Evolutionary conservation across 176 grass and related monocot species (phyloP).

Genomic region (Zoysia japonica): DNA sequence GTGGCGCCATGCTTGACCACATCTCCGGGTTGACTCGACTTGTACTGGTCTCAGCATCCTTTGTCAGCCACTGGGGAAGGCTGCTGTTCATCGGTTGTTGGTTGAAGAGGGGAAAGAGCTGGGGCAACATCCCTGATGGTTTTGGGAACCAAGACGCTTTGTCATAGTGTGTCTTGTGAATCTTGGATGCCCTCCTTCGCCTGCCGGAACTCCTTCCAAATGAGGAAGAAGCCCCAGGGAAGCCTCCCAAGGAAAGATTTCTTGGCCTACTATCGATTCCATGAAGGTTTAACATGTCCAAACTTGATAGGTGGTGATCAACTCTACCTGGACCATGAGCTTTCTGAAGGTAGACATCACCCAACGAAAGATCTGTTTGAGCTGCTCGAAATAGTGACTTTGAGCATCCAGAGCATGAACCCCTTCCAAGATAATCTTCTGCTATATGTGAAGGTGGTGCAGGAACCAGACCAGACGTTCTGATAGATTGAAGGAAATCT

Average conservation of each 20-base stretch:
- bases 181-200: slow-evolving; percentile 40
- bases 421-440: slow-evolving; percentile 40
- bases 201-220: slow-evolving; percentile 29
- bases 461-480: slow-evolving; percentile 27
- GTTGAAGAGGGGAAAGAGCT: slow-evolving; percentile 33
- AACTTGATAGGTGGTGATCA: slow-evolving; percentile 36
- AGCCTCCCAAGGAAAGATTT: slow-evolving; percentile 44
- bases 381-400: slow-evolving; percentile 45
- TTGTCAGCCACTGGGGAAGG: slow-evolving; percentile 78
- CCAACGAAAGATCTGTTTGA: slow-evolving; percentile 62
- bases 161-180: slow-evolving; percentile 47
- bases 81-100: slow-evolving; percentile 30
- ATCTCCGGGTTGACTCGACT: slow-evolving; percentile 31
- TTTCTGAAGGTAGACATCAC: slow-evolving; percentile 38
- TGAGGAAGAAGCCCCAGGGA: slow-evolving; percentile 40
- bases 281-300: slow-evolving; percentile 33
- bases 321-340: slow-evolving; percentile 26
- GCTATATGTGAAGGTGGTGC: slow-evolving; percentile 2
- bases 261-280: slow-evolving; percentile 13
- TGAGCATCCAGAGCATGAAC: slow-evolving; percentile 47
- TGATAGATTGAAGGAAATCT: slow-evolving; percentile 38
- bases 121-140: slow-evolving; percentile 22
- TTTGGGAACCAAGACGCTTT: slow-evolving; percentile 39
- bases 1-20: slow-evolving; percentile 34
- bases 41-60: slow-evolving; percentile 13